phyloP scores from a whole-genome alignment of 106 monocot genomes.

The Acanthochlamys bracteata region DNA sequence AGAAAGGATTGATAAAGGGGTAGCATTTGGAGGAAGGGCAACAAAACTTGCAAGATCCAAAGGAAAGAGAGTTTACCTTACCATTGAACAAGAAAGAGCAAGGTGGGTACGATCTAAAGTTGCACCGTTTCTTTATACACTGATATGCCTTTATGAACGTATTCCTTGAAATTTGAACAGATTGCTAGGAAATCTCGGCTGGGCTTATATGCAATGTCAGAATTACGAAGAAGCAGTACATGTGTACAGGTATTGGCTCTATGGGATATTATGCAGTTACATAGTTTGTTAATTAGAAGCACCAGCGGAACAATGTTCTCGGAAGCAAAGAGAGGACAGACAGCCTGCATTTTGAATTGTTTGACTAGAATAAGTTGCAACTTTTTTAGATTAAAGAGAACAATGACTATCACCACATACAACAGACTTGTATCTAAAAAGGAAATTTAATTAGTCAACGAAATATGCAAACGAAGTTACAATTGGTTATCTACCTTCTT shows the following conservation, averaged over 20 bases:
- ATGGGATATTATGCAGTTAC: not conserved
- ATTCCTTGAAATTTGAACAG: not conserved
- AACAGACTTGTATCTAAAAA: not conserved
- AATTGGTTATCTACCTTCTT: not conserved
- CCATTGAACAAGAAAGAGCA: conserved; percentile 21
- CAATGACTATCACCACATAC: no score
- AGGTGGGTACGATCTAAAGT: not conserved
- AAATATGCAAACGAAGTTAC: not conserved
- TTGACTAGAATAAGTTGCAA: not conserved
- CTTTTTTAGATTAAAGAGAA: no score
- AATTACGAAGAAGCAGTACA: conserved; percentile 26
- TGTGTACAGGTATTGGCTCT: conserved; percentile 14
- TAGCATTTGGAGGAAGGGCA: conserved; percentile 19
- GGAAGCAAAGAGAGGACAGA: not conserved
- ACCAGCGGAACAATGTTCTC: not conserved
- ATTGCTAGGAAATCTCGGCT: conserved; percentile 30
- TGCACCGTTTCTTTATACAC: not conserved
- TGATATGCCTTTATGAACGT: not conserved
- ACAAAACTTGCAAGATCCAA: conserved; percentile 12
- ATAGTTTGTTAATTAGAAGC: not conserved
- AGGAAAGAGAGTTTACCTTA: conserved; percentile 18
- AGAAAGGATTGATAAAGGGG: conserved; percentile 16
- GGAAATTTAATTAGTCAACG: not conserved
- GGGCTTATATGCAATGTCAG: conserved; percentile 27
- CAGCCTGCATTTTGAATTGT: not conserved